Percentiles rank a stretch among this genome's conserved stretches.
phyloP scores from a whole-genome alignment of 495 filamentous ascomycete species.

The Mycothermus thermophilus region DNA sequence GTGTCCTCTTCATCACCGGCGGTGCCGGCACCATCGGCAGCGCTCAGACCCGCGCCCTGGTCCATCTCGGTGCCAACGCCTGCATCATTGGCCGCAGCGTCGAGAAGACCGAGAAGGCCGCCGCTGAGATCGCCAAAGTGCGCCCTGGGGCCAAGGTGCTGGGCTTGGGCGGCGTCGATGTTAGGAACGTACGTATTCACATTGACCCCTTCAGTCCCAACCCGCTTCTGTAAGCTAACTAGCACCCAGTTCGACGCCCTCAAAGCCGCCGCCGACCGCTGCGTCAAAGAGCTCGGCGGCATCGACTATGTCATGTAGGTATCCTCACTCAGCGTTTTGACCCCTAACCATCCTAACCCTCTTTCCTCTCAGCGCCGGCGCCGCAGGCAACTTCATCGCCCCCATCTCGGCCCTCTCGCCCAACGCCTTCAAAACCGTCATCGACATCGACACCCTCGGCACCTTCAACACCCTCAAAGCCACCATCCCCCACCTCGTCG shows the following conservation, averaged over 20 bases:
- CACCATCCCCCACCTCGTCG: constrained; percentile 60
- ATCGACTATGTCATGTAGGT: constrained; percentile 90
- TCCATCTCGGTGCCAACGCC: constrained; percentile 83
- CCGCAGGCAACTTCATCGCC: constrained; percentile 91
- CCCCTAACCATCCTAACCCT: constrained; percentile 6
- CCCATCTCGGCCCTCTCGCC: constrained; percentile 65
- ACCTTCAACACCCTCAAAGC: constrained; percentile 94
- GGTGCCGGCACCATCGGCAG: constrained; percentile 90
- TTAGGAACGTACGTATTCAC: constrained; percentile 38
- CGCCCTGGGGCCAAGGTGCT: constrained; percentile 68
- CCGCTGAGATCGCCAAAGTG: constrained; percentile 65
- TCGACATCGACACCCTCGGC: constrained; percentile 90
- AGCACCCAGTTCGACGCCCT: constrained; percentile 43
- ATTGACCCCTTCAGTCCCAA: not conserved
- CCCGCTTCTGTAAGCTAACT: constrained; percentile 4
- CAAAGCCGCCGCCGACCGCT: constrained; percentile 58
- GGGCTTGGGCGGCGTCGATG: constrained; percentile 73
- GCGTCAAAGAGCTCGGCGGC: constrained; percentile 63
- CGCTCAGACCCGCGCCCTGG: constrained; percentile 79
- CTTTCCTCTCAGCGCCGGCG: constrained; percentile 55
- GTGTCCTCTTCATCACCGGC: constrained; percentile 91
- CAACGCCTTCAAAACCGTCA: constrained; percentile 90
- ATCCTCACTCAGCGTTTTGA: not conserved
- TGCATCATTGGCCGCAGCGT: constrained; percentile 85
- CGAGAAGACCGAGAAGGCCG: constrained; percentile 72